Conservation (phyloP, 164 flowering plant genomes). For the Vitis vinifera region DNA sequence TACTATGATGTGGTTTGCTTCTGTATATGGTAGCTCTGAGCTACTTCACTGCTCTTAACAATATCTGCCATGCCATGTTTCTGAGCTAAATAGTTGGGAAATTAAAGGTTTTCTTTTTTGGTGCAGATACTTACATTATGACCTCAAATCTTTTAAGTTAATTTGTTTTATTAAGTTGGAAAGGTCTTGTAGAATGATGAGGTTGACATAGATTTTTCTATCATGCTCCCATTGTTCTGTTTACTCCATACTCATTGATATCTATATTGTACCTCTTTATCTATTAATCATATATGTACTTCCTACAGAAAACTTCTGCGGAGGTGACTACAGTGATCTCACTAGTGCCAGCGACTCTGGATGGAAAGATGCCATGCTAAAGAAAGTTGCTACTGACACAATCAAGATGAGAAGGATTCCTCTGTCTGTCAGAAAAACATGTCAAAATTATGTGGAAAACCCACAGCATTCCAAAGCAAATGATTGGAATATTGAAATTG, state of each 20-base stretch:
- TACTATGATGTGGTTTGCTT: too few relatives aligned
- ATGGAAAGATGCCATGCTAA: conserved; percentile 37
- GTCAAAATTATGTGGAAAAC: conserved; percentile 31
- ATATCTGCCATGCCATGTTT: too few relatives aligned
- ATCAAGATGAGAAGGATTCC: conserved; percentile 53
- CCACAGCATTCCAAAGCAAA: conserved; percentile 34
- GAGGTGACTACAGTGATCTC: conserved; percentile 52
- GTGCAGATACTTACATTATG: neutral
- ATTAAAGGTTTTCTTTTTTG: too few relatives aligned
- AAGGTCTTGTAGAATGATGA: neutral
- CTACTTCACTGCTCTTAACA: too few relatives aligned
- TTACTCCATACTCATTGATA: neutral
- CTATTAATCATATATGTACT: conserved; percentile 1
- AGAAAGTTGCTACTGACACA: conserved; percentile 26
- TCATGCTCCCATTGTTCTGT: neutral
- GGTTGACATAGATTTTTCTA: neutral
- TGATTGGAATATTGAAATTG: conserved; percentile 76
- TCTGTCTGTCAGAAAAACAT: conserved; percentile 43
- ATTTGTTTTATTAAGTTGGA: neutral
- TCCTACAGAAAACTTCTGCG: conserved; percentile 53
- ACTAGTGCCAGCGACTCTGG: conserved; percentile 47
- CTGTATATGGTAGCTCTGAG: too few relatives aligned
- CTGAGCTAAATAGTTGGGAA: too few relatives aligned
- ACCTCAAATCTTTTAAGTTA: neutral
- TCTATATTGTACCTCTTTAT: neutral